Conservation (phyloP, 345 rosid species). For the Angophora floribunda region DNA sequence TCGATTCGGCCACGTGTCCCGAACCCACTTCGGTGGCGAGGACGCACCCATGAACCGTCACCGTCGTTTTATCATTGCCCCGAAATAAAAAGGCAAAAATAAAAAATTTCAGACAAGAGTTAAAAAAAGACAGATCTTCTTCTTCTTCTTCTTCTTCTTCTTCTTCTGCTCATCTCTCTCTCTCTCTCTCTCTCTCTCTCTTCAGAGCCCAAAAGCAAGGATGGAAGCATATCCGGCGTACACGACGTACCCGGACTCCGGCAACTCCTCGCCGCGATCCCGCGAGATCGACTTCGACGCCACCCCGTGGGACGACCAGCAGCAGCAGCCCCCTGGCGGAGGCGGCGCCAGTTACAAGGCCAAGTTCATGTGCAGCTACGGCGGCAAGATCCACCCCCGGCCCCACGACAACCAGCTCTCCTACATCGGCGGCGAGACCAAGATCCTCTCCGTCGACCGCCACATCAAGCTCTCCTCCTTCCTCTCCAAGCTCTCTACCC, state of each 20-base stretch:
- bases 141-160: not conserved
- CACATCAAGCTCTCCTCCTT: slow-evolving; percentile 39
- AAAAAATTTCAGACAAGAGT: not conserved
- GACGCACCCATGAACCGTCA: not conserved
- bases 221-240: slow-evolving; percentile 59
- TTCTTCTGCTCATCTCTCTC: not conserved
- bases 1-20: not conserved
- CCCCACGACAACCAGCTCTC: slow-evolving; percentile 88
- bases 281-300: slow-evolving; percentile 87
- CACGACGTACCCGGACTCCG: slow-evolving; percentile 77
- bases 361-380: slow-evolving; percentile 87
- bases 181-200: not conserved
- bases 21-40: not conserved
- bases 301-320: slow-evolving; percentile 76
- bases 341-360: slow-evolving; percentile 25
- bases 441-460: slow-evolving; percentile 83
- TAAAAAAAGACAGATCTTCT: not conserved
- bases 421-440: slow-evolving; percentile 85
- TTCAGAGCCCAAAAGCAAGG: not conserved
- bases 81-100: not conserved
- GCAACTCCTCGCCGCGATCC: slow-evolving; percentile 86
- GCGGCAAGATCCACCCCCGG: slow-evolving; percentile 93
- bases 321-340: not conserved
- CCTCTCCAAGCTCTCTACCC: slow-evolving; percentile 50
- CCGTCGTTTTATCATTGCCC: not conserved